Evolutionary conservation across 352 stramenopile species (phyloP).

Genomic region (Peronosclerospora sorghi): DNA sequence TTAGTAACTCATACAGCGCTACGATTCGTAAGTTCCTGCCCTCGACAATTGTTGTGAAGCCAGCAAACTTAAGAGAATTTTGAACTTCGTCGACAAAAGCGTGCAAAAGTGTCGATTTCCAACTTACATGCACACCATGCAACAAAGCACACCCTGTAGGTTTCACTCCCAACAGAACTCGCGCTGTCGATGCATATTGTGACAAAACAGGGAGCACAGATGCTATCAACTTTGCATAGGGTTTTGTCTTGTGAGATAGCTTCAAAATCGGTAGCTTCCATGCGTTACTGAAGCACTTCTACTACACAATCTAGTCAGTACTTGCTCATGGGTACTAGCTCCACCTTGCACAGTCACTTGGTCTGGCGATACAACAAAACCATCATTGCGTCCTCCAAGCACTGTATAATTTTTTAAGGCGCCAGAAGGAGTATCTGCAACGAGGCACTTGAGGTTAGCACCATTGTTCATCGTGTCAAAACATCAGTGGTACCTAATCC

Average conservation of each 20-base stretch:
- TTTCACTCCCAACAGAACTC: constrained; percentile 49
- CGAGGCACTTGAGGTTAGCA: neutral
- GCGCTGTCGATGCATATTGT: constrained; percentile 31
- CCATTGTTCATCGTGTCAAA: neutral
- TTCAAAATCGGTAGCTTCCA: constrained; percentile 22
- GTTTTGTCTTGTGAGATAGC: constrained; percentile 30
- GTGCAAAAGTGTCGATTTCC: constrained; percentile 65
- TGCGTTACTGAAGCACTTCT: neutral
- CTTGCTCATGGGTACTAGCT: constrained; percentile 9
- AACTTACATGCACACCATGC: constrained; percentile 59
- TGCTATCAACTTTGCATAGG: constrained; percentile 35
- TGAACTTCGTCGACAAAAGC: constrained; percentile 32
- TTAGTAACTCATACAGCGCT: too few relatives aligned
- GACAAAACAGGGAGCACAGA: constrained; percentile 39
- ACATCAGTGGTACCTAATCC: neutral
- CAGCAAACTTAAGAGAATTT: constrained; percentile 23
- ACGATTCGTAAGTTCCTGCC: constrained; percentile 63
- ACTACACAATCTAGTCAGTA: constrained; percentile 14
- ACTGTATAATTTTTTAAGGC: constrained; percentile 52
- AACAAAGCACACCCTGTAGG: constrained; percentile 53
- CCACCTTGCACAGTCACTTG: constrained; percentile 28
- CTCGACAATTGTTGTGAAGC: constrained; percentile 37
- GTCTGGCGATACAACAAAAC: constrained; percentile 15
- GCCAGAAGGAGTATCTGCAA: constrained; percentile 37
- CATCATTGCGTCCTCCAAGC: constrained; percentile 25